Conservation (phyloP, 2,329 filamentous ascomycete species). For the Penicillium oxalicum region DNA sequence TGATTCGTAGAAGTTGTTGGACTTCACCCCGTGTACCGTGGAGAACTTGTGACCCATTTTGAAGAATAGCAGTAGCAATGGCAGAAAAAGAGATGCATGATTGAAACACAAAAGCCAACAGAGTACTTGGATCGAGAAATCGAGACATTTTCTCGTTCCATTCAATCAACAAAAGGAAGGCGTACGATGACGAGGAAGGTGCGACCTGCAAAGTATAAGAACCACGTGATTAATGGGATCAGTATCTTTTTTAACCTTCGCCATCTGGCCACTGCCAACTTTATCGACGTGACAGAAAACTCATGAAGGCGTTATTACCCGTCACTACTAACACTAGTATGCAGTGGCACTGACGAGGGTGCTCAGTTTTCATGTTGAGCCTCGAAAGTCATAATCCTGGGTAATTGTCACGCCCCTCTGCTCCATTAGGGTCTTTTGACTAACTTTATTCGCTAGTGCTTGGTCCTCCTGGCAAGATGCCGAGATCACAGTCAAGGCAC, state of each 20-base stretch:
- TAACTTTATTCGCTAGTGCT: not conserved
- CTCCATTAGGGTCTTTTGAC: no score
- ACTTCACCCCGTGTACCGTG: conserved; percentile 29
- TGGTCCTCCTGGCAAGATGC: not conserved
- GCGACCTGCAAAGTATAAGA: not conserved
- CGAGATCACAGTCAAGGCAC: not conserved
- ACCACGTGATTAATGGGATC: not conserved
- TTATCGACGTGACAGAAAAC: no score
- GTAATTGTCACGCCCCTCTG: no score
- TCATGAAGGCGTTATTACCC: no score
- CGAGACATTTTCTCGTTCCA: not conserved
- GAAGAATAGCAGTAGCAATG: not conserved
- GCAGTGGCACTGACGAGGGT: no score
- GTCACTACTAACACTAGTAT: no score
- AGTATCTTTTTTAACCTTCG: not conserved
- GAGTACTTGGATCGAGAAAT: not conserved
- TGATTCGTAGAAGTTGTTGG: conserved; percentile 29
- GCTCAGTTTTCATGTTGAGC: no score
- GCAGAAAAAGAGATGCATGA: not conserved
- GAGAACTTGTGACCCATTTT: conserved; percentile 34
- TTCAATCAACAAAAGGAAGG: not conserved
- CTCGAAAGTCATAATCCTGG: no score
- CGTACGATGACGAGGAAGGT: not conserved
- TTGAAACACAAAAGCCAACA: not conserved
- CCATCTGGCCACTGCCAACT: no score